Percentiles rank a stretch among this genome's conserved stretches.
phyloP scores from a whole-genome alignment of 2,329 filamentous ascomycete genomes.

The Colletotrichum echinochloae region DNA sequence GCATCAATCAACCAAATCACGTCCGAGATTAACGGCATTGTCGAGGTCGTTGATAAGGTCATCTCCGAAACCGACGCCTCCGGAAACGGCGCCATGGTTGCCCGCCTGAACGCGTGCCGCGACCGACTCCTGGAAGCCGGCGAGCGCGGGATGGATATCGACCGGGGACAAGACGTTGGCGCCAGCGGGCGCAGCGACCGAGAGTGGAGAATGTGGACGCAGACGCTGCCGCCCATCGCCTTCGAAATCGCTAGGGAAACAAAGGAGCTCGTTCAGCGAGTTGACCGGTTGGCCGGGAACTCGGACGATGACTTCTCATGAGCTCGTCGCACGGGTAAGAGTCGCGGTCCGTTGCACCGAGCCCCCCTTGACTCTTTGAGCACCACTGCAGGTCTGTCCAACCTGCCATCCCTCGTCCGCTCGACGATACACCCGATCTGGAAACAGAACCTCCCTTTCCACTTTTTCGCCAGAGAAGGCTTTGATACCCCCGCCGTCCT shows the following conservation, averaged over 20 bases:
- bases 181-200: constrained; percentile 63
- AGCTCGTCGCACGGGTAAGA: constrained; percentile 33
- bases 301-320: constrained; percentile 59
- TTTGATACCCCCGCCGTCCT: constrained; percentile 41
- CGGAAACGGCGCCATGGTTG: constrained; percentile 64
- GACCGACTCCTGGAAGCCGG: constrained; percentile 74
- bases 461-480: constrained; percentile 30
- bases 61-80: constrained; percentile 72
- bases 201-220: constrained; percentile 73
- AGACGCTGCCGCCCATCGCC: constrained; percentile 83
- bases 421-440: constrained; percentile 25
- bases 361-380: not conserved
- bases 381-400: not conserved
- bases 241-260: constrained; percentile 87
- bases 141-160: constrained; percentile 70
- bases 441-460: constrained; percentile 17
- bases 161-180: constrained; percentile 70
- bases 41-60: constrained; percentile 76
- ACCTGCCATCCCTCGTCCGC: not conserved
- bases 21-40: constrained; percentile 78
- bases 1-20: constrained; percentile 73
- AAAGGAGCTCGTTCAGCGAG: constrained; percentile 73
- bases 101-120: constrained; percentile 71
- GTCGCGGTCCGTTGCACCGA: not conserved
- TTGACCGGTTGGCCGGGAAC: constrained; percentile 54